These are phyloP conservation scores for Salvia splendens DNA, from an alignment of 257 asterid species.

Conservation along the genomic window DNA sequence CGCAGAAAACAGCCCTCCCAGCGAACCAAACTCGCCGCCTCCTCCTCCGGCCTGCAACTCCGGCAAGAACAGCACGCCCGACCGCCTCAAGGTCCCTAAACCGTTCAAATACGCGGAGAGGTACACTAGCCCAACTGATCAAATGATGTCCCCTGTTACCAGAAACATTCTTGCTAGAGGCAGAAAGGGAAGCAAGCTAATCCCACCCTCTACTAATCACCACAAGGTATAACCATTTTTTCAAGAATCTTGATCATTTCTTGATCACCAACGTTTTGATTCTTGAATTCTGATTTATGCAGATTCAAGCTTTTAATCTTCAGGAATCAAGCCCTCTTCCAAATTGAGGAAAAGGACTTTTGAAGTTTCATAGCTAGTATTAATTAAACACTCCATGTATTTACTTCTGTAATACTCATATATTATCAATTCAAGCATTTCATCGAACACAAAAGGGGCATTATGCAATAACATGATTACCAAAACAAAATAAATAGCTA, in stretches of 20 bases:
- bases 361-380: not conserved
- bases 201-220: constrained; percentile 54
- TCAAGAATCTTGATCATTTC: no score
- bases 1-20: constrained; percentile 19
- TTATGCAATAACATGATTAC: no score
- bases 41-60: constrained; percentile 23
- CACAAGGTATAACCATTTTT: constrained; percentile 36
- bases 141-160: constrained; percentile 66
- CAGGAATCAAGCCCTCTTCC: constrained; percentile 32
- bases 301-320: constrained; percentile 43
- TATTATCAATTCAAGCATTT: not conserved
- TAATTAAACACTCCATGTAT: not conserved
- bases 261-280: not conserved
- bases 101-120: constrained; percentile 69
- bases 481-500: not conserved
- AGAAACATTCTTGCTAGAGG: constrained; percentile 64
- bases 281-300: constrained; percentile 22
- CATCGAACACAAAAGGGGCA: not conserved
- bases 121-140: constrained; percentile 78
- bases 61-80: constrained; percentile 45
- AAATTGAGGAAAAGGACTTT: constrained; percentile 18
- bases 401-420: constrained; percentile 7
- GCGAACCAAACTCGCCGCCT: constrained; percentile 34
- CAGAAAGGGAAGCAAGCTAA: constrained; percentile 48
- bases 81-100: constrained; percentile 63